Evolutionary conservation across 2,329 filamentous ascomycete genomes (phyloP).

Genomic region (Lasiodiplodia gonubiensis): DNA sequence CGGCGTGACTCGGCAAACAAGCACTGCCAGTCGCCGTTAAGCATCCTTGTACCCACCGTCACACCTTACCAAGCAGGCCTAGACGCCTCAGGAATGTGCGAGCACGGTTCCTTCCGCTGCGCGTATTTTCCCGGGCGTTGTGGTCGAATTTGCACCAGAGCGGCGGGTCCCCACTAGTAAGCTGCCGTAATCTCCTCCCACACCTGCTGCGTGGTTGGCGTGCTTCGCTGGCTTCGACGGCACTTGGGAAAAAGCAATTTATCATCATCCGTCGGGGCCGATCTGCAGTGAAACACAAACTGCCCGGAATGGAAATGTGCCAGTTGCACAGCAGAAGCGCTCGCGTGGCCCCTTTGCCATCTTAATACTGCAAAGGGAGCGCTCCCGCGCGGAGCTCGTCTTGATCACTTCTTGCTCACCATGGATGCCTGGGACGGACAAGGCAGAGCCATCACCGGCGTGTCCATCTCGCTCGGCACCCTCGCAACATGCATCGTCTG

Average conservation of each 20-base stretch:
- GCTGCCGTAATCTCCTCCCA: neutral
- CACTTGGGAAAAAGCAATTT: conserved; percentile 5
- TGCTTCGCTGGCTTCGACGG: neutral
- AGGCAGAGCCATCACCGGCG: conserved; percentile 35
- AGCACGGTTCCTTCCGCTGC: neutral
- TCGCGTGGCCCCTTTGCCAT: conserved; percentile 7
- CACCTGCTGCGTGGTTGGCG: neutral
- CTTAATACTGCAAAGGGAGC: conserved; percentile 1
- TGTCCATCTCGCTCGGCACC: conserved; percentile 33
- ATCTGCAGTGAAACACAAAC: neutral
- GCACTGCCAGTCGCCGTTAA: neutral
- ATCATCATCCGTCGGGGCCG: neutral
- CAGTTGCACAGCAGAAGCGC: conserved; percentile 8
- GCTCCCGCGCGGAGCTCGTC: neutral
- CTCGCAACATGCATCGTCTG: conserved; percentile 34
- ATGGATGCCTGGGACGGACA: conserved; percentile 36
- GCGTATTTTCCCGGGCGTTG: neutral
- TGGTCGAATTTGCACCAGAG: neutral
- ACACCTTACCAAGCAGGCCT: neutral
- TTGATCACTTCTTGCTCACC: neutral
- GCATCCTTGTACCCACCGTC: neutral
- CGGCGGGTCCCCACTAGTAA: neutral
- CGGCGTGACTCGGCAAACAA: conserved; percentile 18
- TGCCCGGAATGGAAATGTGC: neutral
- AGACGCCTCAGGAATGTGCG: neutral